These are phyloP conservation scores for Meyerozyma carpophila DNA, from an alignment of 1,139 yeast species.

Conservation along the genomic window DNA sequence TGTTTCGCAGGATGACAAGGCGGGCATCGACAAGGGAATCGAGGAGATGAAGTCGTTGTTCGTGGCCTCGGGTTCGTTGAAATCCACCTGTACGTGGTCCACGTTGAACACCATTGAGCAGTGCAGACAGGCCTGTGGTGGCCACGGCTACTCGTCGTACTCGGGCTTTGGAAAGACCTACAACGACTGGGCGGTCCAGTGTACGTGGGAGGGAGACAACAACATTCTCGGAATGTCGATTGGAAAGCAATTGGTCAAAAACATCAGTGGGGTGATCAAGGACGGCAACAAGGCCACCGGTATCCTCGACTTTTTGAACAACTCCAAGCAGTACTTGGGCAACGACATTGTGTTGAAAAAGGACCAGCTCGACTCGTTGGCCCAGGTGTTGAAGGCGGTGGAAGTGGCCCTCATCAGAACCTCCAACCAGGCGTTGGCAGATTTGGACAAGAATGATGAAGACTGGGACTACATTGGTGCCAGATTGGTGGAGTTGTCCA, in stretches of 20 bases:
- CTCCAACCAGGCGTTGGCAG: conserved; percentile 40
- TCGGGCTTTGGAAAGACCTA: conserved; percentile 86
- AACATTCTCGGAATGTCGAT: conserved; percentile 78
- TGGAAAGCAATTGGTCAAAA: conserved; percentile 70
- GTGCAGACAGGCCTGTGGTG: conserved; percentile 95
- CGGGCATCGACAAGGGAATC: conserved; percentile 44
- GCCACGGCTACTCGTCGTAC: conserved; percentile 90
- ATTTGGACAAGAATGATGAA: conserved; percentile 36
- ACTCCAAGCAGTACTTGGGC: conserved; percentile 20
- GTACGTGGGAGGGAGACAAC: conserved; percentile 98
- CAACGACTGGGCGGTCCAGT: conserved; percentile 91
- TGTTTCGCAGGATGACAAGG: conserved; percentile 38
- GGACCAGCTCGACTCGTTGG: conserved; percentile 28
- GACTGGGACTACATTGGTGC: conserved; percentile 57
- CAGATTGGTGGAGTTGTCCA: conserved; percentile 54
- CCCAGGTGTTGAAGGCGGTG: conserved; percentile 27
- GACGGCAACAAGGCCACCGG: conserved; percentile 32
- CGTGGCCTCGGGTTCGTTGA: conserved; percentile 82
- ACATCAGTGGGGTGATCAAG: conserved; percentile 30
- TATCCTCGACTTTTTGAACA: conserved; percentile 42
- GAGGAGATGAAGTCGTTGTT: conserved; percentile 70
- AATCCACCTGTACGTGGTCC: conserved; percentile 88
- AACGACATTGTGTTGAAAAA: conserved; percentile 28
- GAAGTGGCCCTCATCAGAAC: conserved; percentile 44
- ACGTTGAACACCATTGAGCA: conserved; percentile 77